phyloP scores from a whole-genome alignment of 2,329 filamentous ascomycete species.

The Diaporthe eres region DNA sequence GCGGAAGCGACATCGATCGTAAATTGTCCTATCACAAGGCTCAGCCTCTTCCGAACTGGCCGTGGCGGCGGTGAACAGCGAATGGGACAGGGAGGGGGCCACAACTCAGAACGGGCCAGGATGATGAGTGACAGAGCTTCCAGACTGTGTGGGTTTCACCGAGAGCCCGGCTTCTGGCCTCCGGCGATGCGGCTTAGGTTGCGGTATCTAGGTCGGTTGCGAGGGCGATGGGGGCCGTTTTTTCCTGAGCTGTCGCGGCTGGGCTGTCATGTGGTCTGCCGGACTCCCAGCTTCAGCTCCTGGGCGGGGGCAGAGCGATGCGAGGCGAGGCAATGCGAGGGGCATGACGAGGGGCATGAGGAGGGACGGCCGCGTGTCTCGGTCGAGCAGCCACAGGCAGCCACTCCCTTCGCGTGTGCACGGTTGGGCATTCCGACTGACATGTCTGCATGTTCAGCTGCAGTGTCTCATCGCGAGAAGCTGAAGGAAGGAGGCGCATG shows the following conservation, averaged over 20 bases:
- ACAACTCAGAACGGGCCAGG: slow-evolving; percentile 23
- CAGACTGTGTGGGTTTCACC: slow-evolving; percentile 31
- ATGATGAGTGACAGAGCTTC: slow-evolving; percentile 30
- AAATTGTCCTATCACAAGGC: slow-evolving; percentile 43
- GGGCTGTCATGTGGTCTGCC: slow-evolving; percentile 15
- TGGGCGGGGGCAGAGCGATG: slow-evolving; percentile 1
- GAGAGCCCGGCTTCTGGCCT: slow-evolving; percentile 37
- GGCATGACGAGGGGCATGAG: neutral
- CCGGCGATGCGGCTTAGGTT: slow-evolving; percentile 26
- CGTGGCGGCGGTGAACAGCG: slow-evolving; percentile 36
- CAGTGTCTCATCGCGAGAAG: neutral
- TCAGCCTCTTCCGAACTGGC: slow-evolving; percentile 38
- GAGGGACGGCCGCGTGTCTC: slow-evolving; percentile 28
- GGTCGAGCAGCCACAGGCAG: slow-evolving; percentile 32
- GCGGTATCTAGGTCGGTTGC: slow-evolving; percentile 2
- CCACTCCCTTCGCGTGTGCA: neutral
- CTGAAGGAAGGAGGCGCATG: slow-evolving; percentile 17
- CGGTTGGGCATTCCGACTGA: slow-evolving; percentile 9
- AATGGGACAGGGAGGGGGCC: slow-evolving; percentile 30
- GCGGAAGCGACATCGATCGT: slow-evolving; percentile 37
- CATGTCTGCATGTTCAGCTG: slow-evolving; percentile 24
- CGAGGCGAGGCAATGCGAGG: neutral
- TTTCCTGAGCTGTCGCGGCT: neutral
- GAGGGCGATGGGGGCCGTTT: slow-evolving; percentile 9
- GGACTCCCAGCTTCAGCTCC: slow-evolving; percentile 18